Base-by-base conservation (phyloP, 345 rosid species). In the Sisymbrium irio region DNA sequence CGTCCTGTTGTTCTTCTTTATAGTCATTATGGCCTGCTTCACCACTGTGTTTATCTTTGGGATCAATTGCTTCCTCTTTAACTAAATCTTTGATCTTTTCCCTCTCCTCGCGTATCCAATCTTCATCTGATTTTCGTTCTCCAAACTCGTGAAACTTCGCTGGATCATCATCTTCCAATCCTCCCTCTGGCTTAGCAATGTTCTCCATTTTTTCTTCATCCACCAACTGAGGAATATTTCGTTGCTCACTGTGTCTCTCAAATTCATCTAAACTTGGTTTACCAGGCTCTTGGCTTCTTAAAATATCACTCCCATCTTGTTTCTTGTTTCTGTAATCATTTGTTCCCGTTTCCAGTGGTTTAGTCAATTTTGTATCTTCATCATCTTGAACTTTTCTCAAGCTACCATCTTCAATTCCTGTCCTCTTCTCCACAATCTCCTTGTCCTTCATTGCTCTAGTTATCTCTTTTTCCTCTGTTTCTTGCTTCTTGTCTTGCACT, bases 121-220 rank as follows among this genome's bases (percentile, higher is more conserved):
- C 49, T n/a, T 74, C 67, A 65, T 57, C 4, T 66, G 78, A 9
- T 58, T 66, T 40, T 59, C 5, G 2, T 57, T 74, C 65, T 56
- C 57, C 51, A 44, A 36, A 12, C 46, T 54, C 71, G 20, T 55
- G 50, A 65, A 45, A 11, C 66, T 65, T 56, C 1, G 13, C 9
- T 25, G 42, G 56, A 45, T n/a, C 18, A 3, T 65, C 53, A 45
- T 46, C 59, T 45, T 37, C 41, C 44, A 20, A 1, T 50, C 13
- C 30, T 4, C 1, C 12, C 9, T 1, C 18, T 53, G 6, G 46
- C 28, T 72, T 63, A 41, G 56, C 36, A 15, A 9, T 53, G 36
- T 63, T 19, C 40, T 70, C 50, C 51, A 50, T 12, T 9, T 41
- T 46, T 55, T 60, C 71, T 53, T 46, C 58, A 41, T 47, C 40